Evolutionary conservation across 441 rosid genomes (phyloP).

Genomic region (Breynia disticha): DNA sequence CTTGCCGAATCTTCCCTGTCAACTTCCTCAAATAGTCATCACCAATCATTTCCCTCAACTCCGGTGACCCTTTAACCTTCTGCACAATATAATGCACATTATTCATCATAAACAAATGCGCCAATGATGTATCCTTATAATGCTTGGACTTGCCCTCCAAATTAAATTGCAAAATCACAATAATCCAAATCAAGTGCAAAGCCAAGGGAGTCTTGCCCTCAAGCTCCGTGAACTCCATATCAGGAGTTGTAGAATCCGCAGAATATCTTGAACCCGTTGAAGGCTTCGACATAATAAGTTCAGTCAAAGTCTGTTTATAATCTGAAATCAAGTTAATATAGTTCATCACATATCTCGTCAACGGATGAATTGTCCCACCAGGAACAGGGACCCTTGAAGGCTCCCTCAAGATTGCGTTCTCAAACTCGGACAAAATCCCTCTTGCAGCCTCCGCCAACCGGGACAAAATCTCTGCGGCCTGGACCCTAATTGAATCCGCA

Average conservation of each 20-base stretch:
- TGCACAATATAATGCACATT: conserved; percentile 84
- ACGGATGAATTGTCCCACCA: conserved; percentile 78
- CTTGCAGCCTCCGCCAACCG: conserved; percentile 71
- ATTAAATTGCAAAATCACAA: conserved; percentile 70
- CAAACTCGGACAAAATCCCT: conserved; percentile 76
- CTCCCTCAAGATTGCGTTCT: conserved; percentile 58
- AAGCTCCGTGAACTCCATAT: conserved; percentile 55
- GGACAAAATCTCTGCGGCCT: conserved; percentile 67
- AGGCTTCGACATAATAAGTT: conserved; percentile 74
- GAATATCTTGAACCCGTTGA: conserved; percentile 58
- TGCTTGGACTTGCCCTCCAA: conserved; percentile 63
- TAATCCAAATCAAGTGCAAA: conserved; percentile 81
- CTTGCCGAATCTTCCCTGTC: conserved; percentile 57
- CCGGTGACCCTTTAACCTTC: conserved; percentile 60
- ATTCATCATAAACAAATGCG: conserved; percentile 91
- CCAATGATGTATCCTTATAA: conserved; percentile 60
- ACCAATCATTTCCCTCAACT: conserved; percentile 54
- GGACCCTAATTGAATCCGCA: conserved; percentile 36
- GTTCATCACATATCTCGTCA: conserved; percentile 88
- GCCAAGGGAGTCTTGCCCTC: conserved; percentile 62
- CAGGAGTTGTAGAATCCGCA: conserved; percentile 46
- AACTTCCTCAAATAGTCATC: conserved; percentile 67
- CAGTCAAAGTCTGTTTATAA: conserved; percentile 64
- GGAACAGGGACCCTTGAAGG: conserved; percentile 46
- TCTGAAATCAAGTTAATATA: conserved; percentile 75